Evolutionary conservation across 1,139 yeast species (phyloP).

Genomic region (Zygoascus hellenicus): DNA sequence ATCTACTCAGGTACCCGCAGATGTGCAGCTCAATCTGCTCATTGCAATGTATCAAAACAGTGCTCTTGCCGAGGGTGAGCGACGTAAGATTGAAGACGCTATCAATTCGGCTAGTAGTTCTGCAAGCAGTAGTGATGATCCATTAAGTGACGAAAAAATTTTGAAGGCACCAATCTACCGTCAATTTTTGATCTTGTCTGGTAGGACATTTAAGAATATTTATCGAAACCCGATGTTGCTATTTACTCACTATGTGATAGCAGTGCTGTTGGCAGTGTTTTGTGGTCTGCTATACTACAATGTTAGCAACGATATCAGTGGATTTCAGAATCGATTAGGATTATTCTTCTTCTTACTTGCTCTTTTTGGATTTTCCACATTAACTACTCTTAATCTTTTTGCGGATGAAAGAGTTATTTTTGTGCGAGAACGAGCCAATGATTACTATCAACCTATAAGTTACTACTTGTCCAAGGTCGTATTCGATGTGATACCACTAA

Average conservation of each 20-base stretch:
- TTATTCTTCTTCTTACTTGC: slow-evolving; percentile 85
- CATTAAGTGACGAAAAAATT: slow-evolving; percentile 13
- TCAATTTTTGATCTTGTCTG: slow-evolving; percentile 66
- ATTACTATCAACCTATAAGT: slow-evolving; percentile 81
- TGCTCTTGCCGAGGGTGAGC: slow-evolving; percentile 46
- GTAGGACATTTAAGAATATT: slow-evolving; percentile 84
- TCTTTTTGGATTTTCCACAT: slow-evolving; percentile 85
- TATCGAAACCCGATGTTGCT: slow-evolving; percentile 87
- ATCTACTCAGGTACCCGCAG: slow-evolving; percentile 1
- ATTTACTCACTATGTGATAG: slow-evolving; percentile 73
- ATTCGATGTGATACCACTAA: slow-evolving; percentile 83
- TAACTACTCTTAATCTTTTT: slow-evolving; percentile 86
- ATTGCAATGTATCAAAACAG: slow-evolving; percentile 42
- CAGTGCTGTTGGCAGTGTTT: slow-evolving; percentile 70
- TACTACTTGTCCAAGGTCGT: slow-evolving; percentile 79
- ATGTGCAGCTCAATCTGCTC: slow-evolving; percentile 15
- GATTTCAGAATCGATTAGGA: slow-evolving; percentile 93
- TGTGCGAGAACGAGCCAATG: slow-evolving; percentile 88
- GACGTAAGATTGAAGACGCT: slow-evolving; percentile 40
- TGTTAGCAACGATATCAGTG: slow-evolving; percentile 82
- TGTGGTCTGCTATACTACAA: slow-evolving; percentile 83
- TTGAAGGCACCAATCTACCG: slow-evolving; percentile 51
- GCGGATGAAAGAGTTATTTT: slow-evolving; percentile 83
- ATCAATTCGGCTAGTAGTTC: slow-evolving; percentile 13
- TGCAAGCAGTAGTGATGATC: slow-evolving; percentile 29